phyloP scores from a whole-genome alignment of 371 early-diverging fungal genomes.

The Blakeslea trispora region DNA sequence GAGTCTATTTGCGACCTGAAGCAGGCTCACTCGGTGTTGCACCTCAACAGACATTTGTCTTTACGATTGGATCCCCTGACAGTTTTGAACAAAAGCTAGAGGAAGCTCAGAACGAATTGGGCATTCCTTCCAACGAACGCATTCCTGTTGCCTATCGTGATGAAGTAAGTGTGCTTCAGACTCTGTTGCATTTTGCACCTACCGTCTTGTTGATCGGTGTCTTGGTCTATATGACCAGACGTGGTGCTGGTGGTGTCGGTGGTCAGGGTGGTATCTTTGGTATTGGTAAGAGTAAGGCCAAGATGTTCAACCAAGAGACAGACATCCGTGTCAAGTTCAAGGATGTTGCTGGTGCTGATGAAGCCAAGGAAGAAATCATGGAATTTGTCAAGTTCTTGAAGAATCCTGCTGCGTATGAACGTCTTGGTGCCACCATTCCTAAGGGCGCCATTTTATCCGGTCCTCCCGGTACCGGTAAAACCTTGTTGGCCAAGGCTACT shows the following conservation, averaged over 20 bases:
- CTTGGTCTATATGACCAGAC: constrained; percentile 80
- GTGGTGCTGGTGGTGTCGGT: constrained; percentile 60
- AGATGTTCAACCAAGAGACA: constrained; percentile 95
- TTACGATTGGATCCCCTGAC: constrained; percentile 93
- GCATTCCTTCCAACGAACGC: constrained; percentile 86
- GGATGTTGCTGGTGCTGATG: constrained; percentile 99
- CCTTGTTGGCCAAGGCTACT: constrained; percentile 97
- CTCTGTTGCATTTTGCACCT: constrained; percentile 88
- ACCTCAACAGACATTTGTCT: constrained; percentile 55
- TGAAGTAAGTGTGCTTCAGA: constrained; percentile 68
- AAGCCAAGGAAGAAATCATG: constrained; percentile 99
- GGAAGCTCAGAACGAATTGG: constrained; percentile 86
- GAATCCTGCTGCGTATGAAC: constrained; percentile 95
- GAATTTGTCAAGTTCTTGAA: constrained; percentile 99
- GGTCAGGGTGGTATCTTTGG: constrained; percentile 89
- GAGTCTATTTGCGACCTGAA: constrained; percentile 77
- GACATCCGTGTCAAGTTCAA: constrained; percentile 96
- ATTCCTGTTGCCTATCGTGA: constrained; percentile 90
- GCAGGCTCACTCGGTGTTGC: constrained; percentile 49
- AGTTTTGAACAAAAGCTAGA: constrained; percentile 91
- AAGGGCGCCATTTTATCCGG: constrained; percentile 98
- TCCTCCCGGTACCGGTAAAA: constrained; percentile 99
- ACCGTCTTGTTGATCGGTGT: constrained; percentile 89
- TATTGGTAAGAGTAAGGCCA: constrained; percentile 95
- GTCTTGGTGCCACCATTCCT: constrained; percentile 99